Base-by-base conservation (phyloP, 768 basidiomycete species). In the Russula ochroleuca region DNA sequence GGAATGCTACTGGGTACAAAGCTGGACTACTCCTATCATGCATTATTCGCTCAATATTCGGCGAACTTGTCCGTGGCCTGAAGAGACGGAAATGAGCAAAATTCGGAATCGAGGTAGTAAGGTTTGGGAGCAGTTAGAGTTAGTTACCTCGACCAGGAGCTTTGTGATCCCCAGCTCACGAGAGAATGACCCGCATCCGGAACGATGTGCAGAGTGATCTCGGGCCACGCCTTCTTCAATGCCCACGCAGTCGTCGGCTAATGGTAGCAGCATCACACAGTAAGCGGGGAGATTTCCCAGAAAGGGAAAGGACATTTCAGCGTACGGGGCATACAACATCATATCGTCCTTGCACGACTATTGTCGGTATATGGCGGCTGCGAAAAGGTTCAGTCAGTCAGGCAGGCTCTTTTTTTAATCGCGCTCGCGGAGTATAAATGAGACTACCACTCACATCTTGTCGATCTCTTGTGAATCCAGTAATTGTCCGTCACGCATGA, bases 161-260 rank as follows among this genome's bases (percentile, higher is more conserved):
- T 85, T 84, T 31, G 84, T 77, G 11, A 77, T 95, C 3, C 86
- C 87, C 1, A 77, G 70, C 75, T 96, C 94, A 49, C 86, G 83
- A 14, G 90, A 81, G 89, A 92, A 73, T 97, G 94, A 0, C 94
- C 94, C 3, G 94, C 93, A 73, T 92, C 89, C 17, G 89, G 85
- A 14, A 94, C 87, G 55, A 94, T 82, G 64, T 84, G 78, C 6
- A 95, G 73, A 11, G 84, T 83, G n/a, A 84, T 75, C 70, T 93
- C 89, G 1, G 92, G 92, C 83, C 89, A 93, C 10, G 77, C 86
- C 75, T 87, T 89, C 79, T 93, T 92, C 57, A 95, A 79, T 1
- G 80, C 84, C 72, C 84, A 88, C 9, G 93, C 92, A 7, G 90
- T 92, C 15, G 85, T 91, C 13, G 88, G 82, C 87, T 90, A 61